Evolutionary conservation across 2,329 filamentous ascomycete genomes (phyloP).

Genomic region (Pezicula radicicola): DNA sequence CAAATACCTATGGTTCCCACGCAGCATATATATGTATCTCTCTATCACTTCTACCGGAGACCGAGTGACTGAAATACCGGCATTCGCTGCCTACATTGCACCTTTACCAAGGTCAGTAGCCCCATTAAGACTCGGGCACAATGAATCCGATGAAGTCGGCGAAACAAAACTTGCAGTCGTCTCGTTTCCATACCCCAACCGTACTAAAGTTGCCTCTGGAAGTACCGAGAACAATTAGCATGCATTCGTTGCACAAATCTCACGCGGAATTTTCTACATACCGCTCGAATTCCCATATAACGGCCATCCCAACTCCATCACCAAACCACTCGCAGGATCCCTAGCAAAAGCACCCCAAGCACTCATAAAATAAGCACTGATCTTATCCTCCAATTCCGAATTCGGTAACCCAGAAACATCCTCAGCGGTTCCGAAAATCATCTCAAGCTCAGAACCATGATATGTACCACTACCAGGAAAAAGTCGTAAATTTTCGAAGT

Average conservation of each 20-base stretch:
- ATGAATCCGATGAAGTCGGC: slow-evolving; percentile 14
- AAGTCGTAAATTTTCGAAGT: slow-evolving; percentile 25
- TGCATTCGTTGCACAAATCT: neutral
- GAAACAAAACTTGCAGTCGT: slow-evolving; percentile 12
- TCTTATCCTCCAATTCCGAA: slow-evolving; percentile 2
- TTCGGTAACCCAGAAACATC: slow-evolving; percentile 22
- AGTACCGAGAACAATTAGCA: neutral
- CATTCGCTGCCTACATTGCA: slow-evolving; percentile 15
- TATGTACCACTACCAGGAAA: slow-evolving; percentile 24
- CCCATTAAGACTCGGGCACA: slow-evolving; percentile 18
- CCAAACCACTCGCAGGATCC: slow-evolving; percentile 27
- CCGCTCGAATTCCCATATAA: slow-evolving; percentile 3
- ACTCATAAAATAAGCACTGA: slow-evolving; percentile 20
- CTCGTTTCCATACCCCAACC: slow-evolving; percentile 20
- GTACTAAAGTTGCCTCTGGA: slow-evolving; percentile 20
- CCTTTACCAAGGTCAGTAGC: slow-evolving; percentile 19
- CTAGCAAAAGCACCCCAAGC: slow-evolving; percentile 31
- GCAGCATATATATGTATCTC: too few relatives aligned
- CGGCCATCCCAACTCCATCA: slow-evolving; percentile 10
- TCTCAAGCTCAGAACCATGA: slow-evolving; percentile 26
- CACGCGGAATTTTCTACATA: neutral
- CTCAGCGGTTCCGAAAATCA: slow-evolving; percentile 23
- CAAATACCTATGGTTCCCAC: too few relatives aligned
- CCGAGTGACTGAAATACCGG: too few relatives aligned
- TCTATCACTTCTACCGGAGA: too few relatives aligned